Conservation (phyloP, 768 basidiomycete species). For the Mycena latifolia region DNA sequence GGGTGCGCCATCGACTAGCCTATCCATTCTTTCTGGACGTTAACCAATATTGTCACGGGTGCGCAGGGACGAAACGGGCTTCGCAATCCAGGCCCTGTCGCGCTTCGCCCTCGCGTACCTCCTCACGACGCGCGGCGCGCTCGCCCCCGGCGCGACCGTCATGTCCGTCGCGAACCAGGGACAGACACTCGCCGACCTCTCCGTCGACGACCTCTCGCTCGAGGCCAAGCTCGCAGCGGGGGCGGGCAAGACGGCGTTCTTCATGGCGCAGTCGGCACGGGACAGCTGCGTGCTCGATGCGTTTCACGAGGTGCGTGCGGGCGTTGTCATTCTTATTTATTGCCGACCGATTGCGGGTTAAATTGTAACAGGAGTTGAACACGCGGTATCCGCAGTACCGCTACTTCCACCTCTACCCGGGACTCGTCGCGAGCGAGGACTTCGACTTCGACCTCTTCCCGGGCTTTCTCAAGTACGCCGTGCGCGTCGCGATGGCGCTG, state of each 20-base stretch:
- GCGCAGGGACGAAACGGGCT: not conserved
- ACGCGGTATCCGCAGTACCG: conserved; percentile 23
- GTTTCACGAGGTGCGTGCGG: conserved; percentile 3
- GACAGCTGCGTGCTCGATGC: conserved; percentile 17
- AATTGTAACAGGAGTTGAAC: conserved; percentile 17
- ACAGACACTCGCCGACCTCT: conserved; percentile 1
- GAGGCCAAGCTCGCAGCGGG: not conserved
- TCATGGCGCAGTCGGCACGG: conserved; percentile 12
- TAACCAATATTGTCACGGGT: too few relatives aligned
- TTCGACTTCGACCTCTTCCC: conserved; percentile 5
- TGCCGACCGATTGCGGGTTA: too few relatives aligned
- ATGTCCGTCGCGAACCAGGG: conserved; percentile 10
- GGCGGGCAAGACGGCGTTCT: not conserved
- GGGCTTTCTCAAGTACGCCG: not conserved
- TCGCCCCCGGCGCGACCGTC: conserved; percentile 13
- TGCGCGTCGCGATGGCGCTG: conserved; percentile 9
- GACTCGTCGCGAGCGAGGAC: conserved; percentile 11
- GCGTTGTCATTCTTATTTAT: not conserved
- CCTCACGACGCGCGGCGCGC: conserved; percentile 24
- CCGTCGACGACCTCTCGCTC: conserved; percentile 12
- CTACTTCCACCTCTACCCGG: conserved; percentile 13
- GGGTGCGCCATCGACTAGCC: too few relatives aligned
- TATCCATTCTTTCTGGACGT: too few relatives aligned
- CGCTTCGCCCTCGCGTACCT: conserved; percentile 21
- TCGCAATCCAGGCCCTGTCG: conserved; percentile 11